Percentiles rank a stretch among this genome's conserved stretches.
phyloP scores from a whole-genome alignment of 768 basidiomycete species.

The Nevesoporus exiguus region DNA sequence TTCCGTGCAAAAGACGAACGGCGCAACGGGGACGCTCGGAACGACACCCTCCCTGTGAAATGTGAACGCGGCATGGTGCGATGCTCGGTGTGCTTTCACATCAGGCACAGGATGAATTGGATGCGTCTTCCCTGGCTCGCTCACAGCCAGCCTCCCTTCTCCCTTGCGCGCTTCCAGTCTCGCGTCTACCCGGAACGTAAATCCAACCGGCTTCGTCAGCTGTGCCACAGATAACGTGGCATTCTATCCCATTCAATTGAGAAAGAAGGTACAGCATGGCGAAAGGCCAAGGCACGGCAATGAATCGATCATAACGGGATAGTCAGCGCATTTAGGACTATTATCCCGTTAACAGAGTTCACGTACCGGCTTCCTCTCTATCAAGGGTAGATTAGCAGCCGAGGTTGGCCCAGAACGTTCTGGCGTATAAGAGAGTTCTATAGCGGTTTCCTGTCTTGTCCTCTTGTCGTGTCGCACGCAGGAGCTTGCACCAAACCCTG shows the following conservation, averaged over 20 bases:
- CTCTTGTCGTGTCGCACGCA: not conserved
- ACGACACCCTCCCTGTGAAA: constrained; percentile 46
- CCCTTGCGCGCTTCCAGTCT: constrained; percentile 47
- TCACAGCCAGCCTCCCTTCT: constrained; percentile 29
- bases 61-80: constrained; percentile 35
- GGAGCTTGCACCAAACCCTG: constrained; percentile 4
- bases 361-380: constrained; percentile 33
- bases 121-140: constrained; percentile 22
- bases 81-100: constrained; percentile 52
- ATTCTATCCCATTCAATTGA: constrained; percentile 15
- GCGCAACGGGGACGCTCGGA: constrained; percentile 32
- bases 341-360: constrained; percentile 20
- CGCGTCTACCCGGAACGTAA: constrained; percentile 51
- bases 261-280: constrained; percentile 20
- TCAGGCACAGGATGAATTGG: constrained; percentile 43
- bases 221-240: constrained; percentile 27
- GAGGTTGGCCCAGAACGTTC: constrained; percentile 17
- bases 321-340: constrained; percentile 26
- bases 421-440: not conserved
- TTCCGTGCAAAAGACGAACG: constrained; percentile 51
- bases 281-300: constrained; percentile 2
- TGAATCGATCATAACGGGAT: constrained; percentile 6
- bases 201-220: constrained; percentile 47
- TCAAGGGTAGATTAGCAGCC: constrained; percentile 23
- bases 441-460: not conserved